These are phyloP conservation scores for Pontederia crassipes DNA, from an alignment of 176 grass and related monocot genomes.

Conservation along the genomic window DNA sequence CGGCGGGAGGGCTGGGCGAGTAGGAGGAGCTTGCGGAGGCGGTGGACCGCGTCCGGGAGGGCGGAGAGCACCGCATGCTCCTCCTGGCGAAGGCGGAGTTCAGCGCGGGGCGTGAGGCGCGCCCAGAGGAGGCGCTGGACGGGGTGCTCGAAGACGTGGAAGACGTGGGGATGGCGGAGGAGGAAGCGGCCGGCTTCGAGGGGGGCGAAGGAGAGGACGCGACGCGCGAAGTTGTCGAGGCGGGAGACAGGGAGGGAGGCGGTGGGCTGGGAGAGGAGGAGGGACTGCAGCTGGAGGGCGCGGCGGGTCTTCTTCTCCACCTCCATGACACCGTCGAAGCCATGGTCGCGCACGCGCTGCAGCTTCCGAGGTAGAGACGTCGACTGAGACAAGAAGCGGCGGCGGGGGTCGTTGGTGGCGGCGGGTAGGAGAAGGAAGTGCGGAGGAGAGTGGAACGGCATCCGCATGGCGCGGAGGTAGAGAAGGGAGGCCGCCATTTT, in stretches of 20 bases:
- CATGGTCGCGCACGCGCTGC: constrained; percentile 75
- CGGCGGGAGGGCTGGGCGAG: constrained; percentile 46
- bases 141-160: constrained; percentile 90
- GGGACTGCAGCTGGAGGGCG: constrained; percentile 37
- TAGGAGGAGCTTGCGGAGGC: constrained; percentile 69
- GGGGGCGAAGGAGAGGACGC: constrained; percentile 41
- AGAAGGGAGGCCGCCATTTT: no score
- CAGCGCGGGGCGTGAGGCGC: constrained; percentile 67
- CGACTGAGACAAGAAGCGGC: constrained; percentile 43
- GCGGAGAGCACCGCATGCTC: constrained; percentile 25
- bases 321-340: constrained; percentile 81
- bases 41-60: constrained; percentile 28
- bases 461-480: no score
- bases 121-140: constrained; percentile 68
- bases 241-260: constrained; percentile 44
- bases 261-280: constrained; percentile 44
- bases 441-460: no score
- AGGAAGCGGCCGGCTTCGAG: constrained; percentile 54
- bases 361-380: constrained; percentile 70
- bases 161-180: constrained; percentile 68
- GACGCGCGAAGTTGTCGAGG: constrained; percentile 47
- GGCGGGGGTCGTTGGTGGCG: neutral
- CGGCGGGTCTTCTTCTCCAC: constrained; percentile 68
- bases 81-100: constrained; percentile 32
- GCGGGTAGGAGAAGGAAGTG: neutral